Conservation (phyloP, 306 rosid species). For the Senna siamea region DNA sequence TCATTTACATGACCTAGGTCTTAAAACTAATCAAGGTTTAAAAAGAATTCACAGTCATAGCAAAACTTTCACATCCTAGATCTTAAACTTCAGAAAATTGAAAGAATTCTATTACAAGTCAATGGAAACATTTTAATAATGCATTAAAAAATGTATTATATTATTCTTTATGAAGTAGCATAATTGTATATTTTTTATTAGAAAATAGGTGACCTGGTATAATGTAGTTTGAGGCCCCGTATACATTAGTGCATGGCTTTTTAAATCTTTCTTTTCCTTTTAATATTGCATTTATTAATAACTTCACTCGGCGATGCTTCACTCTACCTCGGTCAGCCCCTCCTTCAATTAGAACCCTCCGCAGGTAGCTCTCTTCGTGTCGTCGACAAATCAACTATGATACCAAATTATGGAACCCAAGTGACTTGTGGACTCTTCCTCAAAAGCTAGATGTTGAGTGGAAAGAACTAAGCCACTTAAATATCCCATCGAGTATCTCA, state of each 20-base stretch:
- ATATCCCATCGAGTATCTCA: too few relatives aligned
- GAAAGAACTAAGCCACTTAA: too few relatives aligned
- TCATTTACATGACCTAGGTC: constrained; percentile 62
- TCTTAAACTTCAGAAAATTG: constrained; percentile 24
- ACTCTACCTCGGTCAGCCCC: too few relatives aligned
- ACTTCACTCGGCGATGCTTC: too few relatives aligned
- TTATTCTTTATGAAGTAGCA: not conserved
- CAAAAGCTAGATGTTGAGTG: too few relatives aligned
- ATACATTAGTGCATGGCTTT: not conserved
- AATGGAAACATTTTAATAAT: not conserved
- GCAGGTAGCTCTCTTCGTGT: too few relatives aligned
- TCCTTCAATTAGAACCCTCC: too few relatives aligned
- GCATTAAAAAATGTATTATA: not conserved
- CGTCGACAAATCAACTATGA: too few relatives aligned
- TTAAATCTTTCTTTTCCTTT: not conserved
- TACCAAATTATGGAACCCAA: too few relatives aligned
- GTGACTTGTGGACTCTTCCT: too few relatives aligned
- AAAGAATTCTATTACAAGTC: constrained; percentile 3
- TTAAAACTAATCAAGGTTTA: constrained; percentile 47
- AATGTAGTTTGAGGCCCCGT: not conserved
- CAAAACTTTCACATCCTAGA: constrained; percentile 28
- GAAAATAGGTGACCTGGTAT: not conserved
- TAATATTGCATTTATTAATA: not conserved
- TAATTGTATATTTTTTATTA: not conserved
- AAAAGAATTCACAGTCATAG: constrained; percentile 35